Conservation (phyloP, 169 alveolate genomes). For the Amoebophrya sp. region DNA sequence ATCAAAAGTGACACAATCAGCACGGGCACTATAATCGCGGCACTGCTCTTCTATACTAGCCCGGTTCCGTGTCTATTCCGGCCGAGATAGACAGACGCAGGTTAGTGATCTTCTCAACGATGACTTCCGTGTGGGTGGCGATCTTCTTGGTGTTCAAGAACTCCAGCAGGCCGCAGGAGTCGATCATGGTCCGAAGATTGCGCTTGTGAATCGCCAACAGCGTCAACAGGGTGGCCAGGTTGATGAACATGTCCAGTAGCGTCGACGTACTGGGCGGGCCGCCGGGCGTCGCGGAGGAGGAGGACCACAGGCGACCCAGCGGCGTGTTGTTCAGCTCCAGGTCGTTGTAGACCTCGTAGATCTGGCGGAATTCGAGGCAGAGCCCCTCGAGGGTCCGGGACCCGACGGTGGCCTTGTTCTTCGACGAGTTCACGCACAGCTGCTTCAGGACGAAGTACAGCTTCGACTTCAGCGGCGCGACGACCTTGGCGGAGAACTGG, state of each 20-base stretch:
- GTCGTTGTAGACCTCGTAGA: not conserved
- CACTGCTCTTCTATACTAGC: too few species aligned
- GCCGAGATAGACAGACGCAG: too few species aligned
- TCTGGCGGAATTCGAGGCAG: not conserved
- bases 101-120: not conserved
- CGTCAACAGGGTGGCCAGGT: not conserved
- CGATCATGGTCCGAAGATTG: not conserved
- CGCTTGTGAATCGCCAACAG: not conserved
- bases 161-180: not conserved
- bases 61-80: too few species aligned
- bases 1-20: too few species aligned
- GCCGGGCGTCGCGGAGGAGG: not conserved
- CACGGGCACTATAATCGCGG: too few species aligned
- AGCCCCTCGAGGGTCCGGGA: not conserved
- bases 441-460: not conserved
- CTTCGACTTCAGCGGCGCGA: not conserved
- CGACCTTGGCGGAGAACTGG: not conserved
- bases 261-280: not conserved
- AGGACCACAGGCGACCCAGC: not conserved
- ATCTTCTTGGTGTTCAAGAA: slow-evolving; percentile 10
- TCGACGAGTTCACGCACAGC: not conserved
- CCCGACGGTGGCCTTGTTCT: not conserved
- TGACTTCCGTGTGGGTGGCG: not conserved
- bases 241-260: not conserved
- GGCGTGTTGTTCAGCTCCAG: not conserved